Conservation (phyloP, 192 early-diverging fungal species). For the Funneliformis mosseae region DNA sequence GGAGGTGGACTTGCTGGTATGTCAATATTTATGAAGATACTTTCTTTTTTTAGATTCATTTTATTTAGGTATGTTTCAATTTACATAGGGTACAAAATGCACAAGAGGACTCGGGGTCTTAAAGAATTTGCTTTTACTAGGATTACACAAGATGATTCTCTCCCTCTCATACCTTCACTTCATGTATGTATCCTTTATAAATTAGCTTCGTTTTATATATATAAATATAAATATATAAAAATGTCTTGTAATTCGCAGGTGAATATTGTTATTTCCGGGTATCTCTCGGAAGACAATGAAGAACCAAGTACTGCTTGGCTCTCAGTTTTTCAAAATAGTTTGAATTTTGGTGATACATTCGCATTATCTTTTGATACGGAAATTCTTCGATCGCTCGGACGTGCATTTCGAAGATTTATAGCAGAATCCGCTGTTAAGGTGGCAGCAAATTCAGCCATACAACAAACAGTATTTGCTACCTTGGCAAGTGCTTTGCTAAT, state of each 20-base stretch:
- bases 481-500: constrained; percentile 55
- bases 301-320: constrained; percentile 52
- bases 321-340: constrained; percentile 37
- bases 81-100: constrained; percentile 40
- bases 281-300: constrained; percentile 45
- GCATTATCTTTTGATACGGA: constrained; percentile 55
- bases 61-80: constrained; percentile 8
- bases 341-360: constrained; percentile 46
- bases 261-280: constrained; percentile 62
- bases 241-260: constrained; percentile 34
- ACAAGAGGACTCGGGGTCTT: constrained; percentile 43
- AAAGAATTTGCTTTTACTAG: constrained; percentile 55
- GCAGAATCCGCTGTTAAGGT: constrained; percentile 51
- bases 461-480: constrained; percentile 54
- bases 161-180: constrained; percentile 57
- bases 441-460: constrained; percentile 51
- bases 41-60: background rate
- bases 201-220: background rate
- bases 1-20: constrained; percentile 58
- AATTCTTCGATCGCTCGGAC: constrained; percentile 48
- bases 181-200: constrained; percentile 40
- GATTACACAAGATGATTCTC: constrained; percentile 48
- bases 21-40: background rate
- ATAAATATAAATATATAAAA: background rate
- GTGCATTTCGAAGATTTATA: constrained; percentile 54